phyloP scores from a whole-genome alignment of 805 yeast species.

The Candida wancherniae region DNA sequence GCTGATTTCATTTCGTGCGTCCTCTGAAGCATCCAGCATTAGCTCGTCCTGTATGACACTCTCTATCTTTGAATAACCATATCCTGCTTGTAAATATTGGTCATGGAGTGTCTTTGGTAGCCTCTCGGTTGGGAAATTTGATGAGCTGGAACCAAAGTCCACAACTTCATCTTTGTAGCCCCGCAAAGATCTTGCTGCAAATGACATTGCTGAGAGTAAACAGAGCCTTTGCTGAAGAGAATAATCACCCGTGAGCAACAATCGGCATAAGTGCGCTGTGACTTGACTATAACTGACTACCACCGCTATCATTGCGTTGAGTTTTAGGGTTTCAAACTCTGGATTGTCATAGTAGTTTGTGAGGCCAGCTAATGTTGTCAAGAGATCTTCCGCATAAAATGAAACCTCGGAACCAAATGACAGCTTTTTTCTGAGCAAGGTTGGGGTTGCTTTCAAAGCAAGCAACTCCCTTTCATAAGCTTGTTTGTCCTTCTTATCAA shows the following conservation, averaged over 20 bases:
- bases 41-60: conserved; percentile 28
- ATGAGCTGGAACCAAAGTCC: conserved; percentile 29
- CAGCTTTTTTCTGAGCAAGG: conserved; percentile 62
- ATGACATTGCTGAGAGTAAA: conserved; percentile 61
- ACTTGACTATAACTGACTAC: conserved; percentile 44
- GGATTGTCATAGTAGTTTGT: conserved; percentile 52
- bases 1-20: conserved; percentile 27
- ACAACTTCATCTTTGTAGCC: conserved; percentile 51
- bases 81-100: conserved; percentile 31
- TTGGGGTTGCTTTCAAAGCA: conserved; percentile 51
- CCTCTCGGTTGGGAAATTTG: conserved; percentile 31
- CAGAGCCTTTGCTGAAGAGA: conserved; percentile 75
- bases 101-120: conserved; percentile 48
- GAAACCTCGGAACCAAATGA: conserved; percentile 55
- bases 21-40: conserved; percentile 27
- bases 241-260: conserved; percentile 67
- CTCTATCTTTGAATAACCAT: conserved; percentile 14
- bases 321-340: conserved; percentile 58
- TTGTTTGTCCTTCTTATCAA: conserved; percentile 40
- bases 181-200: conserved; percentile 69
- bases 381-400: conserved; percentile 51
- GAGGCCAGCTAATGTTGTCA: conserved; percentile 48
- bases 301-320: conserved; percentile 63
- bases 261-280: conserved; percentile 42
- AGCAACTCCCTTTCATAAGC: conserved; percentile 46